Conservation (phyloP, 148 eudicot species). For the Linanthus parryae region DNA sequence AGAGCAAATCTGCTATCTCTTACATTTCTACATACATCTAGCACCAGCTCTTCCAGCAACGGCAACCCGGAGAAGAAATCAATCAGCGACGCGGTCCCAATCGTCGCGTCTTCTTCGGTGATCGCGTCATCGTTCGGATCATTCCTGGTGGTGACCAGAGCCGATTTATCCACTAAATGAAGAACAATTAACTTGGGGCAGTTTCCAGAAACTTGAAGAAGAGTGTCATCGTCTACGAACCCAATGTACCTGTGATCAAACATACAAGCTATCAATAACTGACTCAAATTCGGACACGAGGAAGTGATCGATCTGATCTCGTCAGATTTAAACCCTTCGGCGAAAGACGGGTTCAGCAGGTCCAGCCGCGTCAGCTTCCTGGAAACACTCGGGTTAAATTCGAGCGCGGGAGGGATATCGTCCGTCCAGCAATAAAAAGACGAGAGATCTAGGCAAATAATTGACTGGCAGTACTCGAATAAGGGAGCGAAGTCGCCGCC, state of each 20-base stretch:
- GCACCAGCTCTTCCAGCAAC: constrained; percentile 57
- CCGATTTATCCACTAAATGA: constrained; percentile 58
- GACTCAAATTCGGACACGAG: constrained; percentile 50
- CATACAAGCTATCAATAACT: constrained; percentile 48
- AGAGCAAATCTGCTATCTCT: constrained; percentile 56
- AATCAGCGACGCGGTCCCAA: constrained; percentile 33
- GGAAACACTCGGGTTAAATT: constrained; percentile 16
- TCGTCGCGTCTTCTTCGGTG: constrained; percentile 47
- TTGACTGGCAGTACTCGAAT: constrained; percentile 5
- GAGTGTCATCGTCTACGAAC: constrained; percentile 53
- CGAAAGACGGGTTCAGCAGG: constrained; percentile 51
- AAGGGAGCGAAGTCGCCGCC: constrained; percentile 47
- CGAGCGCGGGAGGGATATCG: constrained; percentile 51
- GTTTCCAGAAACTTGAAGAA: constrained; percentile 36
- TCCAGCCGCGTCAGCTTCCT: constrained; percentile 27
- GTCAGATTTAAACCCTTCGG: constrained; percentile 69
- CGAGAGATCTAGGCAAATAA: constrained; percentile 47
- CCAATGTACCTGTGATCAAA: constrained; percentile 84
- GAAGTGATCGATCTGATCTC: constrained; percentile 41
- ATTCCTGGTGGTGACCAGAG: constrained; percentile 20
- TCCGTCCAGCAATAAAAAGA: constrained; percentile 86
- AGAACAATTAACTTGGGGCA: constrained; percentile 51
- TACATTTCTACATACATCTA: constrained; percentile 78
- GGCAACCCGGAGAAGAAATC: constrained; percentile 55
- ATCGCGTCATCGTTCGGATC: constrained; percentile 34